phyloP scores from a whole-genome alignment of 2,329 filamentous ascomycete genomes.

The Apiospora kogelbergensis region DNA sequence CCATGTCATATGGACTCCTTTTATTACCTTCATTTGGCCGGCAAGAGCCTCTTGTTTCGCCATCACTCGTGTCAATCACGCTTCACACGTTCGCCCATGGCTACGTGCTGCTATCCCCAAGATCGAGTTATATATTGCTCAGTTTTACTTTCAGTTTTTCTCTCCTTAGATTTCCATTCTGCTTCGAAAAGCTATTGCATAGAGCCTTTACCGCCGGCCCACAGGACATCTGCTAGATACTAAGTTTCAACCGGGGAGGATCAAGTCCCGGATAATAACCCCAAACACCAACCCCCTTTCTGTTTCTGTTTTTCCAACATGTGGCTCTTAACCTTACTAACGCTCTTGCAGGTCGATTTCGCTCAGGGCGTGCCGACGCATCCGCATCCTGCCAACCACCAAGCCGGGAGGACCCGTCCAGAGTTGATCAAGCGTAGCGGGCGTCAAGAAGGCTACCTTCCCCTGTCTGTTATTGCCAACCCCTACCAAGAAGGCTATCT shows the following conservation, averaged over 20 bases:
- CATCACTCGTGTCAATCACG: neutral
- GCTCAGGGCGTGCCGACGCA: neutral
- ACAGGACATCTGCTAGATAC: neutral
- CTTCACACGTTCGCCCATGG: neutral
- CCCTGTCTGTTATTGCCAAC: conserved; percentile 14
- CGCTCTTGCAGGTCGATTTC: neutral
- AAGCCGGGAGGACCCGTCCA: neutral
- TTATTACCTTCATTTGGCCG: neutral
- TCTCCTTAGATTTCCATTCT: neutral
- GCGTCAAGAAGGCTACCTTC: conserved; percentile 17
- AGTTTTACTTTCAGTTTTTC: no score
- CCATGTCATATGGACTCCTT: neutral
- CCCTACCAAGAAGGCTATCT: conserved; percentile 24
- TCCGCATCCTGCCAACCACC: neutral
- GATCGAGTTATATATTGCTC: neutral
- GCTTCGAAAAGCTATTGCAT: neutral
- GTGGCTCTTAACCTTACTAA: neutral
- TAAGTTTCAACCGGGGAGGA: neutral
- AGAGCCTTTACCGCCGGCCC: neutral
- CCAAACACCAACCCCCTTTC: neutral
- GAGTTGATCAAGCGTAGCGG: neutral
- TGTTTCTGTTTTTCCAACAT: neutral
- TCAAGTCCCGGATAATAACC: neutral
- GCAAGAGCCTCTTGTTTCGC: neutral
- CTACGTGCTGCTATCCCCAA: neutral